phyloP scores from a whole-genome alignment of 163 green algal genomes.

The Volvox carteri region DNA sequence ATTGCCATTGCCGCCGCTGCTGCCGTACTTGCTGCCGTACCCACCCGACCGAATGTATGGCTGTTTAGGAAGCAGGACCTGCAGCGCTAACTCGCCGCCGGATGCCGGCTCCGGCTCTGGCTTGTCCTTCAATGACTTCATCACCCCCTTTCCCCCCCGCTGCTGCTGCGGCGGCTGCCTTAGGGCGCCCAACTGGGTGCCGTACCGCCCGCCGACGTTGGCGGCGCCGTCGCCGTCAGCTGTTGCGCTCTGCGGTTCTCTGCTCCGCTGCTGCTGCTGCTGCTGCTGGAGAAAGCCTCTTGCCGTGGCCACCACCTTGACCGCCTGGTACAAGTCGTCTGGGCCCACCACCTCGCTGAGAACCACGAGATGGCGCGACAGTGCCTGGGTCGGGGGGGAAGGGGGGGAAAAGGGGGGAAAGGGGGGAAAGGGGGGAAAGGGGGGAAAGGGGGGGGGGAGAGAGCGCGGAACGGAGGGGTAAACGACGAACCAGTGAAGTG shows the following conservation, averaged over 20 bases:
- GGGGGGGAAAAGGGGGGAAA: background rate
- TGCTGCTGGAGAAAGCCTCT: background rate
- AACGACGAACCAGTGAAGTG: no score
- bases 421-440: background rate
- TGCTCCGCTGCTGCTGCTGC: background rate
- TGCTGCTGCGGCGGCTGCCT: background rate
- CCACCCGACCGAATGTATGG: conserved; percentile 18
- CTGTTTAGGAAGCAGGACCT: conserved; percentile 31
- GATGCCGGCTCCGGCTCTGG: background rate
- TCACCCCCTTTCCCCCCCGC: background rate
- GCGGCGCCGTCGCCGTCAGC: background rate
- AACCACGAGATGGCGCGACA: conserved; percentile 20
- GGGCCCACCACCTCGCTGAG: background rate
- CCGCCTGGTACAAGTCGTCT: background rate
- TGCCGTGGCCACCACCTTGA: background rate
- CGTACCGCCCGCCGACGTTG: background rate
- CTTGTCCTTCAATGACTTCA: background rate
- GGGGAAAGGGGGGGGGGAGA: background rate
- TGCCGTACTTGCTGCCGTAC: background rate
- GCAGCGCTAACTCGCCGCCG: conserved; percentile 3
- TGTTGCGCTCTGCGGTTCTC: background rate
- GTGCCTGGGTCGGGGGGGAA: background rate
- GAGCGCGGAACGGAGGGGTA: background rate
- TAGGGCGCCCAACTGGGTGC: background rate
- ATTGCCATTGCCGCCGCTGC: background rate